Evolutionary conservation across 306 rosid species (phyloP).

Genomic region (Dalbergia oliveri): DNA sequence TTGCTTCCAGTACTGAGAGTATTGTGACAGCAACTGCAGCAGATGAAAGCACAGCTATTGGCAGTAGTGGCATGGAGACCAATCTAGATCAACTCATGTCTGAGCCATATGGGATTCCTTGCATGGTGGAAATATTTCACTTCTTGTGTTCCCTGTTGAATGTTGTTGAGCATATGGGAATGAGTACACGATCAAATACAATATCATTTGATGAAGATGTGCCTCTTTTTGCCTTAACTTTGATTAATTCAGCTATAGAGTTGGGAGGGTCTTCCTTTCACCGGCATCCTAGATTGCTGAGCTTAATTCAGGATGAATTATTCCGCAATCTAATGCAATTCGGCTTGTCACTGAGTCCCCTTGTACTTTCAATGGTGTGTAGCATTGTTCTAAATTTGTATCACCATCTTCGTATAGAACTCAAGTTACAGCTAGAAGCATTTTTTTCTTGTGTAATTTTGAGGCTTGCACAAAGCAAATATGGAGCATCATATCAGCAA

Average conservation of each 20-base stretch:
- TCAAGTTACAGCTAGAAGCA: constrained; percentile 84
- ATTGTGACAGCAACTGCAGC: constrained; percentile 48
- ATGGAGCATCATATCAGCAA: constrained; percentile 86
- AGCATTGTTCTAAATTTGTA: constrained; percentile 85
- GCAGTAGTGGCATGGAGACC: constrained; percentile 60
- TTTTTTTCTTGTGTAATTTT: constrained; percentile 86
- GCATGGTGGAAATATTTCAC: constrained; percentile 97
- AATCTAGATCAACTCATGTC: constrained; percentile 69
- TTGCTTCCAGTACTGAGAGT: constrained; percentile 52
- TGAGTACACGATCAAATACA: constrained; percentile 77
- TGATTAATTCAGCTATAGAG: constrained; percentile 94
- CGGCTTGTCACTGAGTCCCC: constrained; percentile 84
- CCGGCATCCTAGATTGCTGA: constrained; percentile 74
- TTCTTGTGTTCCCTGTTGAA: constrained; percentile 88
- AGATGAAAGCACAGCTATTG: constrained; percentile 60
- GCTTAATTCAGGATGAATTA: constrained; percentile 86
- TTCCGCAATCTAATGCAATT: constrained; percentile 82
- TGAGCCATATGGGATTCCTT: constrained; percentile 89
- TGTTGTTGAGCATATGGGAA: constrained; percentile 82
- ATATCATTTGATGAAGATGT: constrained; percentile 94
- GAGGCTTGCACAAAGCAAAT: constrained; percentile 88
- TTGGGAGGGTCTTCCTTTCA: constrained; percentile 84
- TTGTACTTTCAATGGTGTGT: constrained; percentile 85
- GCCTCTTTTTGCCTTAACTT: constrained; percentile 93
- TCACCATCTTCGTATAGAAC: constrained; percentile 78